These are phyloP conservation scores for Aspergillus quadrilineatus DNA, from an alignment of 2,329 filamentous ascomycete species.

Conservation along the genomic window DNA sequence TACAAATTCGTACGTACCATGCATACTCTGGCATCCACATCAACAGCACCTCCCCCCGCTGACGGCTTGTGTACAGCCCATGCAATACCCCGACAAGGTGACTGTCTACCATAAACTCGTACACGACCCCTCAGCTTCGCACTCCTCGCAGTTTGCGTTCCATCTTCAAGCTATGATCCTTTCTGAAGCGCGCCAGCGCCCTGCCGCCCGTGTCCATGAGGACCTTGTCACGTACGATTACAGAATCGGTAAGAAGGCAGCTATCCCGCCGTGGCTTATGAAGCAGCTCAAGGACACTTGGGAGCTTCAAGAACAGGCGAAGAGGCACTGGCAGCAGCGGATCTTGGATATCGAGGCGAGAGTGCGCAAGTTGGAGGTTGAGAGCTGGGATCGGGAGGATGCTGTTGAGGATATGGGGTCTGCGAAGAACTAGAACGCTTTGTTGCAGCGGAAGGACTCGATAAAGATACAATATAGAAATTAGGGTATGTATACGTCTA, in stretches of 20 bases:
- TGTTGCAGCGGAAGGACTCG: background rate
- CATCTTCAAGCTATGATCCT: conserved; percentile 63
- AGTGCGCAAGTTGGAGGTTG: conserved; percentile 64
- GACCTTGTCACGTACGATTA: conserved; percentile 81
- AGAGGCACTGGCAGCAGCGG: conserved; percentile 51
- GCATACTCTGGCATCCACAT: background rate
- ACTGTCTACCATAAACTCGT: conserved; percentile 80
- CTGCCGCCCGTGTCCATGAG: conserved; percentile 72
- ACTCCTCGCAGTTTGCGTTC: conserved; percentile 33
- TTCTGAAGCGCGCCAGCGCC: conserved; percentile 70
- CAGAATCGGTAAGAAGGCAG: conserved; percentile 53
- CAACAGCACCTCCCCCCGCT: background rate
- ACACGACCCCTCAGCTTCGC: conserved; percentile 46
- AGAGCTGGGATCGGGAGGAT: conserved; percentile 70
- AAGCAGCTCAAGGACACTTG: conserved; percentile 61
- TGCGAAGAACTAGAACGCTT: conserved; percentile 25
- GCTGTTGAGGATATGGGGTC: conserved; percentile 69
- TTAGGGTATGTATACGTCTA: too few species aligned
- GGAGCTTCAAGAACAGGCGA: conserved; percentile 61
- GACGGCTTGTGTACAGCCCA: conserved; percentile 57
- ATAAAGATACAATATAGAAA: too few species aligned
- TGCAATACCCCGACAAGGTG: conserved; percentile 78
- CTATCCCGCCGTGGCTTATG: conserved; percentile 61
- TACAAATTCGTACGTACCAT: conserved; percentile 74
- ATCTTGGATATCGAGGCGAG: conserved; percentile 58